Percentiles rank a stretch among this genome's conserved stretches.
These are phyloP conservation scores for Fusarium poae DNA, from an alignment of 2,329 filamentous ascomycete genomes.

Conservation along the genomic window DNA sequence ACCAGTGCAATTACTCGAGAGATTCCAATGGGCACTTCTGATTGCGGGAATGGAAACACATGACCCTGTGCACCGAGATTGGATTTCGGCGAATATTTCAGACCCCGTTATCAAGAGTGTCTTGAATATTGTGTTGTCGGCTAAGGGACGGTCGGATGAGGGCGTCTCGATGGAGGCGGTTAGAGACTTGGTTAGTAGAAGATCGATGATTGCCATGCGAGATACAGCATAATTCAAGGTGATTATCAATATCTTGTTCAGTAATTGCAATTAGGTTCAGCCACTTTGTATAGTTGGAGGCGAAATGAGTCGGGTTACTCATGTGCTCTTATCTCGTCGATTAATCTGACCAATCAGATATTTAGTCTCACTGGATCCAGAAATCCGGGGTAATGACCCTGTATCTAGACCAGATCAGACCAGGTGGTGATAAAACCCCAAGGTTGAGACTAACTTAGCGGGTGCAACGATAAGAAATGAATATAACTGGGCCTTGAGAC, in stretches of 20 bases:
- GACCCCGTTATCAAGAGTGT: constrained; percentile 39
- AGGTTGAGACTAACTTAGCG: constrained; percentile 1
- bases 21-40: constrained; percentile 24
- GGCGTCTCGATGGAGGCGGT: constrained; percentile 13
- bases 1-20: constrained; percentile 15
- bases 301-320: not conserved
- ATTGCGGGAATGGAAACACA: constrained; percentile 39
- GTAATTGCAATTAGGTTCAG: not conserved
- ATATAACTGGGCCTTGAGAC: constrained; percentile 18
- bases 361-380: too few relatives aligned
- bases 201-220: not conserved
- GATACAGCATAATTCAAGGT: not conserved
- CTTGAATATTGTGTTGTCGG: constrained; percentile 10
- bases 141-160: constrained; percentile 19
- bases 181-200: constrained; percentile 5
- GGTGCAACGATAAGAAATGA: constrained; percentile 7
- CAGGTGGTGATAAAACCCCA: constrained; percentile 6
- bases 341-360: constrained; percentile 6
- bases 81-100: constrained; percentile 40
- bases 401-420: constrained; percentile 10
- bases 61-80: constrained; percentile 37
- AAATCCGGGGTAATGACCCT: constrained; percentile 26
- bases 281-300: not conserved
- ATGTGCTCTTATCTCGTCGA: constrained; percentile 21
- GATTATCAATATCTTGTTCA: not conserved